Conservation (phyloP, 495 filamentous ascomycete species). For the Rhizodiscina lignyota region DNA sequence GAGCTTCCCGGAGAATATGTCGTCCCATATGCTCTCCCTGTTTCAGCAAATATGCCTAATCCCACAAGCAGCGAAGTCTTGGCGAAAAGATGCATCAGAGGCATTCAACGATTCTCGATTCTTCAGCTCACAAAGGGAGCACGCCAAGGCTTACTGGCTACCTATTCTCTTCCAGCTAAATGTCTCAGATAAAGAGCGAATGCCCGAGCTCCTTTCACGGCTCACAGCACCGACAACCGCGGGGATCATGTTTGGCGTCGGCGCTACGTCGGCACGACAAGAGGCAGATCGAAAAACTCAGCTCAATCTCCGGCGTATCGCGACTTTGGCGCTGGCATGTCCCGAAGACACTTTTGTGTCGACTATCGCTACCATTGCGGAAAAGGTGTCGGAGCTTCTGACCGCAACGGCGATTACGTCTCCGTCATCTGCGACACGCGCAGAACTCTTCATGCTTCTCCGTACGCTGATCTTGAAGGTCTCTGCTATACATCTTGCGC, state of each 20-base stretch:
- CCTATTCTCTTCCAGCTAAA: slow-evolving; percentile 69
- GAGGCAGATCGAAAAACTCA: slow-evolving; percentile 92
- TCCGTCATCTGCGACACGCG: slow-evolving; percentile 73
- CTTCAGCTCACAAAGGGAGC: slow-evolving; percentile 44
- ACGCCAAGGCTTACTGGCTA: slow-evolving; percentile 64
- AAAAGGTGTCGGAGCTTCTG: slow-evolving; percentile 76
- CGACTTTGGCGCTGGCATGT: slow-evolving; percentile 57
- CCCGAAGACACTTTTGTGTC: slow-evolving; percentile 61
- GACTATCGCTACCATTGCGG: slow-evolving; percentile 53
- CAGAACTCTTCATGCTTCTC: slow-evolving; percentile 79
- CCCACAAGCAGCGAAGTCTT: slow-evolving; percentile 65
- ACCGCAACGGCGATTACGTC: slow-evolving; percentile 77
- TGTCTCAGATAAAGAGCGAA: slow-evolving; percentile 69
- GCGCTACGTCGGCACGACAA: slow-evolving; percentile 79
- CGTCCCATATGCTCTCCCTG: slow-evolving; percentile 49
- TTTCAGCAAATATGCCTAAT: slow-evolving; percentile 62
- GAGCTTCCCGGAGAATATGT: slow-evolving; percentile 74
- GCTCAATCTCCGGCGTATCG: slow-evolving; percentile 71
- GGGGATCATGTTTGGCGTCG: slow-evolving; percentile 94
- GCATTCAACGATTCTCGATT: slow-evolving; percentile 83
- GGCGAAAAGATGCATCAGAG: slow-evolving; percentile 85
- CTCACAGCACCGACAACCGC: slow-evolving; percentile 81
- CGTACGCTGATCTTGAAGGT: slow-evolving; percentile 63
- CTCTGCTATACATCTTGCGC: slow-evolving; percentile 58
- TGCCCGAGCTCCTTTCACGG: slow-evolving; percentile 62